Evolutionary conservation across 1,284 basidiomycete species (phyloP).

Genomic region (Ustilago hordei): DNA sequence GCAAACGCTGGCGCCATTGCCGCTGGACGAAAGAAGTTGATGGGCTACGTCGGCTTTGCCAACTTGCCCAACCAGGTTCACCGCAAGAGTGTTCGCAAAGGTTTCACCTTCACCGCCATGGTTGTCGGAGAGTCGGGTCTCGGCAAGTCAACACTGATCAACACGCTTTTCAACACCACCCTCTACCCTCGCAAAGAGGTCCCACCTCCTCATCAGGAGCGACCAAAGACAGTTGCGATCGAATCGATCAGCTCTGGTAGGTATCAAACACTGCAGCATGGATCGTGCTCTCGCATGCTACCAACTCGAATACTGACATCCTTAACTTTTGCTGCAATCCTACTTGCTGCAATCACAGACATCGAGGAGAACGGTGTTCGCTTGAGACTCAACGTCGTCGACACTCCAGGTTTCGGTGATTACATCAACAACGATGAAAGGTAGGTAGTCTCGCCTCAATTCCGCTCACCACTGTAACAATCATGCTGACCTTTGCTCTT

Average conservation of each 20-base stretch:
- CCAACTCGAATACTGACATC: background rate
- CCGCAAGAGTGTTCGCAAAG: constrained; percentile 65
- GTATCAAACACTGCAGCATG: constrained; percentile 1
- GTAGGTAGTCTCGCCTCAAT: constrained; percentile 15
- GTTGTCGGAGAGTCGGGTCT: constrained; percentile 69
- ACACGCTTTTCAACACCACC: constrained; percentile 69
- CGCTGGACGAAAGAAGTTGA: constrained; percentile 60
- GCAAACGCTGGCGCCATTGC: constrained; percentile 19
- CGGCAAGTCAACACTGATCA: constrained; percentile 69
- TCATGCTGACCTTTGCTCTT: constrained; percentile 1
- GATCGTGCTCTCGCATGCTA: background rate
- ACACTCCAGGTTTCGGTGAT: constrained; percentile 69
- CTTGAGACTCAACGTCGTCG: constrained; percentile 67
- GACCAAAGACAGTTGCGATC: constrained; percentile 67
- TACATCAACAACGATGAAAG: constrained; percentile 68
- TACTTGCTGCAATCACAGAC: constrained; percentile 36
- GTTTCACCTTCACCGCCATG: constrained; percentile 68
- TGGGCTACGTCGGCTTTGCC: constrained; percentile 68
- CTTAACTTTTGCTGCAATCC: background rate
- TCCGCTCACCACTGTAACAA: background rate
- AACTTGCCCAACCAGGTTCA: constrained; percentile 69
- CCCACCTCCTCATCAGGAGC: constrained; percentile 60
- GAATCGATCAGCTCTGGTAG: constrained; percentile 68
- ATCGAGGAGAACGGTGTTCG: constrained; percentile 69
- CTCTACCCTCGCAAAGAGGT: constrained; percentile 68